phyloP scores from a whole-genome alignment of 371 early-diverging fungal species.

The Basidiobolus meristosporus region DNA sequence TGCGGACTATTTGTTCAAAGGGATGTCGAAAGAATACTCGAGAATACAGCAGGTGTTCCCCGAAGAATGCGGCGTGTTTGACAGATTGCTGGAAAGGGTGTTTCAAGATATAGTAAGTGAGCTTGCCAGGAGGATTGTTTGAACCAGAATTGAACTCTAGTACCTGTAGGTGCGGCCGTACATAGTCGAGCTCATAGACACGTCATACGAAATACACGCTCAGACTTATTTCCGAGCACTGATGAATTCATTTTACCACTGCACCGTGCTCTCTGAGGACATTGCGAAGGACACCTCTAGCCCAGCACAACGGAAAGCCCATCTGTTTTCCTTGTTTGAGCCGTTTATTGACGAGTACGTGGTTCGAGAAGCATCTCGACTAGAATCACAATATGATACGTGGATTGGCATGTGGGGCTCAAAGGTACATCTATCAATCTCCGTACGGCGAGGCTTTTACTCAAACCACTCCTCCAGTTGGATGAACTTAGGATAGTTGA shows the following conservation, averaged over 20 bases:
- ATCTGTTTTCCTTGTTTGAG: constrained; percentile 45
- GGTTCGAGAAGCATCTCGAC: constrained; percentile 15
- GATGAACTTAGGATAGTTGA: neutral
- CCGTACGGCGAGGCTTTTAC: too few relatives aligned
- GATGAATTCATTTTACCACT: constrained; percentile 18
- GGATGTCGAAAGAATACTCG: constrained; percentile 33
- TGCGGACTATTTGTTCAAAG: constrained; percentile 16
- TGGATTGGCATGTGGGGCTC: constrained; percentile 19
- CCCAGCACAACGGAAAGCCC: constrained; percentile 7
- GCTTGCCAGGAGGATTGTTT: constrained; percentile 8
- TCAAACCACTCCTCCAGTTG: neutral
- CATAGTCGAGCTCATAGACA: neutral
- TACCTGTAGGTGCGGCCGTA: neutral
- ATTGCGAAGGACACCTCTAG: constrained; percentile 1
- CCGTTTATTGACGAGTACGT: constrained; percentile 55
- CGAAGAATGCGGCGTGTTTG: constrained; percentile 31
- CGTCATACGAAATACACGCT: neutral
- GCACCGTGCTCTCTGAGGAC: constrained; percentile 10
- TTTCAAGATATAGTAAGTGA: constrained; percentile 40
- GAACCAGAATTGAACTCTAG: constrained; percentile 1
- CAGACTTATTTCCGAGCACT: constrained; percentile 10
- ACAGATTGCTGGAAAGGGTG: constrained; percentile 33
- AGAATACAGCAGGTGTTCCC: constrained; percentile 47
- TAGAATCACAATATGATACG: constrained; percentile 12
- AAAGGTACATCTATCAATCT: constrained; percentile 3